phyloP scores from a whole-genome alignment of 345 rosid species.

The Salix arbutifolia region DNA sequence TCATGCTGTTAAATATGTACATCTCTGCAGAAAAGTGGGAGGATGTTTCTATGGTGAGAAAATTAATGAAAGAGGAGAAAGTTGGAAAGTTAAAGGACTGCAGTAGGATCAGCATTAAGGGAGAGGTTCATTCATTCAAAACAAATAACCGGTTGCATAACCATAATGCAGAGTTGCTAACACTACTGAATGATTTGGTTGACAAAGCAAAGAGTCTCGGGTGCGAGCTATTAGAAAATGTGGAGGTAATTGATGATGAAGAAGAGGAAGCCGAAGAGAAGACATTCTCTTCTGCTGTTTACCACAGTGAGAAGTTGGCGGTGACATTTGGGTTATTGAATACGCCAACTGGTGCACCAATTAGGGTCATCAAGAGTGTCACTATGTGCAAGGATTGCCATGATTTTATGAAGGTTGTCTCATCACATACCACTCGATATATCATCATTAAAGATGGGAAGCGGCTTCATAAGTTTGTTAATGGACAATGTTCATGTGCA shows the following conservation, averaged over 20 bases:
- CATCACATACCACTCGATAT: constrained; percentile 29
- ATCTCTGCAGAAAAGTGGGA: constrained; percentile 37
- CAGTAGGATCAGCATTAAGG: constrained; percentile 55
- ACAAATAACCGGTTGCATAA: constrained; percentile 22
- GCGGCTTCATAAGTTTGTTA: constrained; percentile 45
- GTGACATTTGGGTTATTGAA: constrained; percentile 48
- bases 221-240: constrained; percentile 6
- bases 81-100: constrained; percentile 28
- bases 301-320: constrained; percentile 50
- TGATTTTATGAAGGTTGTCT: constrained; percentile 38
- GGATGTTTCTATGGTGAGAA: constrained; percentile 35
- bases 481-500: constrained; percentile 49
- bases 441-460: constrained; percentile 46
- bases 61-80: constrained; percentile 34
- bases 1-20: constrained; percentile 30
- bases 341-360: constrained; percentile 21
- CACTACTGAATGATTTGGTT: constrained; percentile 32
- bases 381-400: constrained; percentile 49
- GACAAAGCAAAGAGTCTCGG: constrained; percentile 33
- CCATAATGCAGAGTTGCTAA: constrained; percentile 11
- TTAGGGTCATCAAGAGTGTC: constrained; percentile 36
- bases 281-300: constrained; percentile 16
- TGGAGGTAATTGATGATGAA: constrained; percentile 12
- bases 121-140: constrained; percentile 36
- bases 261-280: constrained; percentile 14